Conservation (phyloP, 2,329 filamentous ascomycete species). For the Exophiala sp. region DNA sequence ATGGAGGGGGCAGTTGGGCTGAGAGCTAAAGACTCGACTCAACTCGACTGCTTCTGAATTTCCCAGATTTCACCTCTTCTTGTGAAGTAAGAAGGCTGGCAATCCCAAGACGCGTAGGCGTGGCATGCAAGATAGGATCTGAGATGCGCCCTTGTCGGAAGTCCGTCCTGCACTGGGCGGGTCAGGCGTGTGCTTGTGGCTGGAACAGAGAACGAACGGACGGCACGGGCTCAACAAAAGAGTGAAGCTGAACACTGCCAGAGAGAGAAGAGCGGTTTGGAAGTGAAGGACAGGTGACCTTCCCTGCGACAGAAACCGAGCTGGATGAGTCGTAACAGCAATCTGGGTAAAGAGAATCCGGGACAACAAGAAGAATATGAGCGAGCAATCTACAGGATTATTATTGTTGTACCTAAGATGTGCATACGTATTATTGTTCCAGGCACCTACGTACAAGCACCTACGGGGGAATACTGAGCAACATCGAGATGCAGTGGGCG, state of each 20-base stretch:
- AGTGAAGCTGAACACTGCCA: slow-evolving; percentile 56
- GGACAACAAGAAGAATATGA: neutral
- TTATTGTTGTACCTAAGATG: too few relatives aligned
- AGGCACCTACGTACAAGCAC: too few relatives aligned
- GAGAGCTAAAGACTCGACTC: slow-evolving; percentile 9
- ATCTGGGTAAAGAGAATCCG: neutral
- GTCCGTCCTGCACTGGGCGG: slow-evolving; percentile 18
- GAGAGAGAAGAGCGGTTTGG: neutral
- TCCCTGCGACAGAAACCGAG: slow-evolving; percentile 11
- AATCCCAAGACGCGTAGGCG: slow-evolving; percentile 3
- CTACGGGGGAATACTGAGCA: too few relatives aligned
- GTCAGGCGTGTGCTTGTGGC: slow-evolving; percentile 10
- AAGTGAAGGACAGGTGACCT: slow-evolving; percentile 24
- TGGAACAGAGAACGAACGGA: slow-evolving; percentile 41
- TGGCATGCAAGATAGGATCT: slow-evolving; percentile 6
- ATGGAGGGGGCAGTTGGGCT: slow-evolving; percentile 11
- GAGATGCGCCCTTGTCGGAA: slow-evolving; percentile 8
- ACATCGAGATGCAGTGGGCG: neutral
- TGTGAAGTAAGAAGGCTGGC: slow-evolving; percentile 1
- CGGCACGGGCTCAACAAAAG: slow-evolving; percentile 51
- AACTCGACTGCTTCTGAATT: neutral
- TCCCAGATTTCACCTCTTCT: neutral
- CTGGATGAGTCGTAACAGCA: neutral
- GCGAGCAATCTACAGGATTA: too few relatives aligned
- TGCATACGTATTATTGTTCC: too few relatives aligned